Percentiles rank a stretch among this genome's conserved stretches.
Evolutionary conservation across 2,329 filamentous ascomycete genomes (phyloP).

Genomic region (Lecanicillium sp.): DNA sequence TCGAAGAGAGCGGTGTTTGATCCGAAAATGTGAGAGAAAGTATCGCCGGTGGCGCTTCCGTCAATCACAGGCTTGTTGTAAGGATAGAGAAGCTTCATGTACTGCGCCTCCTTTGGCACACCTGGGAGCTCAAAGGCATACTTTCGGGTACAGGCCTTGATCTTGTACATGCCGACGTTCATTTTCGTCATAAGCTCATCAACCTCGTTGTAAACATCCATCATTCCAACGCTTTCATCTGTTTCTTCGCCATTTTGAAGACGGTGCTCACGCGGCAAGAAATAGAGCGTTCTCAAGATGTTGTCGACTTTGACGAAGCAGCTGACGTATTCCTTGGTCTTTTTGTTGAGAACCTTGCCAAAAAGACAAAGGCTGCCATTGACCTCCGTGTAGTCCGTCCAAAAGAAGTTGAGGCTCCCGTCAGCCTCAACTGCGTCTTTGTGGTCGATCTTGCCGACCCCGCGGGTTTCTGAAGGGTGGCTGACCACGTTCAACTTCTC

Average conservation of each 20-base stretch:
- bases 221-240: conserved; percentile 74
- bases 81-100: conserved; percentile 92
- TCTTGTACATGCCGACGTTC: conserved; percentile 84
- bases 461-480: conserved; percentile 59
- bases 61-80: conserved; percentile 69
- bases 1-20: conserved; percentile 92
- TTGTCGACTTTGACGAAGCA: conserved; percentile 97
- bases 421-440: conserved; percentile 89
- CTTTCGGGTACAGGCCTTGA: conserved; percentile 82
- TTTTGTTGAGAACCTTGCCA: conserved; percentile 91
- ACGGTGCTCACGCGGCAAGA: conserved; percentile 69
- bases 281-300: conserved; percentile 85
- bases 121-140: conserved; percentile 91
- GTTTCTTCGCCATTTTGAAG: conserved; percentile 58
- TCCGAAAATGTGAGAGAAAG: conserved; percentile 91
- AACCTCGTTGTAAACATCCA: conserved; percentile 84
- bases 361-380: conserved; percentile 90
- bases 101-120: conserved; percentile 83
- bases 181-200: conserved; percentile 82
- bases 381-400: conserved; percentile 92
- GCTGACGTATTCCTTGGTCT: conserved; percentile 71
- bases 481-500: conserved; percentile 80
- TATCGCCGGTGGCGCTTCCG: conserved; percentile 69
- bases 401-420: conserved; percentile 89
- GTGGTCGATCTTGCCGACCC: conserved; percentile 74